Base-by-base conservation (phyloP, 2,329 filamentous ascomycete genomes). In the Zymoseptoria ardabiliae region DNA sequence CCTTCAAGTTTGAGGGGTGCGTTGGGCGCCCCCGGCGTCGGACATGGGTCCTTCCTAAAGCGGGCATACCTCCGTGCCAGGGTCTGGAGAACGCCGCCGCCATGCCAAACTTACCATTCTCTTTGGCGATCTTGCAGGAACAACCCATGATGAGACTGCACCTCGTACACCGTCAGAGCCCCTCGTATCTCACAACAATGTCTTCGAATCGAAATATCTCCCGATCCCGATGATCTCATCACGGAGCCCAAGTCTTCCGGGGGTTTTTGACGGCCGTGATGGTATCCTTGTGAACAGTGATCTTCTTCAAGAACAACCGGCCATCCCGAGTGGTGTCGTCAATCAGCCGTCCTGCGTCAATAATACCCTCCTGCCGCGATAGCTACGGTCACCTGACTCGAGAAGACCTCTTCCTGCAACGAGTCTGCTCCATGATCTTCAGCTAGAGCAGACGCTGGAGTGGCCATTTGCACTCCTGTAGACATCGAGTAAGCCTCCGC, bases 61-160 rank as follows among this genome's bases (percentile, higher is more conserved):
- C 50, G 57, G 63, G 50, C 57, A 56, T 58, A 65, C n/a, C 53
- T 60, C 60, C 62, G 60, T 21, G 30, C 53, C 50, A 56, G 51
- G 58, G 57, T 45, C 28, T 51, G 48, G 51, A 55, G 55, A 54
- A 56, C 54, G 30, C 50, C 57, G 53, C 58, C 53, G 54, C 54
- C 55, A 53, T 22, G 51, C 50, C 50, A 19, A 50, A 53, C 54
- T 50, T 59, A 45, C 49, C 35, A 41, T 41, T 41, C 11, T 17
- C 20, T 61, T 60, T 57, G 63, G 59, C 63, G 61, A 57, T 60
- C 57, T 55, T 60, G 35, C 30, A 35, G 5, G 8, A 35, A 3
- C 30, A 35, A 35, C 9, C 30, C 30, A 35, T 35, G 10, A 35
- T 35, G 30, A 35, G 30, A 35, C 30, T 35, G 30, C 35, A 41